phyloP scores from a whole-genome alignment of 2,329 filamentous ascomycete species.

The Emergomyces orientalis region DNA sequence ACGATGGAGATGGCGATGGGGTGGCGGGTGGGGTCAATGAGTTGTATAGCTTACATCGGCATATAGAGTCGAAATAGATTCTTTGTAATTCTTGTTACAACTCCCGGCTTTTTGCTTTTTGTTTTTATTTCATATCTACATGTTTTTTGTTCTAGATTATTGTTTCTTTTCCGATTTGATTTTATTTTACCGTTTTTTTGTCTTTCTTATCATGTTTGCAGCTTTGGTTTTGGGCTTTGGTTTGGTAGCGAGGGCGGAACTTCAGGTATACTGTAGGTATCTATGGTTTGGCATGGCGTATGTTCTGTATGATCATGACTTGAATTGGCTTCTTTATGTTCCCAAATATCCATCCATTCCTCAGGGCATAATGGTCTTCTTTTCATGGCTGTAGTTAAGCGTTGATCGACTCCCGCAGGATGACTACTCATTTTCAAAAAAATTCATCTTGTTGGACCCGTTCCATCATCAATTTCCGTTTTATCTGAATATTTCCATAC shows the following conservation, averaged over 20 bases:
- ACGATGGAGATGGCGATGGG: slow-evolving; percentile 30
- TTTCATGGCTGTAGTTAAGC: too few relatives aligned
- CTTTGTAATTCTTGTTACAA: slow-evolving; percentile 1
- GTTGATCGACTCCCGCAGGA: too few relatives aligned
- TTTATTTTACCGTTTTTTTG: too few relatives aligned
- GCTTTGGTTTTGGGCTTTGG: not conserved
- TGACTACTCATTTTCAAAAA: too few relatives aligned
- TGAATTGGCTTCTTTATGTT: not conserved
- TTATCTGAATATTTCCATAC: too few relatives aligned
- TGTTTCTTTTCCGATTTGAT: too few relatives aligned
- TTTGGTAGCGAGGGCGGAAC: not conserved
- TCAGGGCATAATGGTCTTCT: not conserved
- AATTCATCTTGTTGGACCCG: too few relatives aligned
- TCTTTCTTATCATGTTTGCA: not conserved
- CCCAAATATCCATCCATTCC: not conserved
- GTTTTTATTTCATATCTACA: not conserved
- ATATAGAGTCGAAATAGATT: slow-evolving; percentile 19
- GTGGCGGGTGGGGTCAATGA: slow-evolving; percentile 26
- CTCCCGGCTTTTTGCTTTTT: slow-evolving; percentile 4
- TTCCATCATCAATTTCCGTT: too few relatives aligned
- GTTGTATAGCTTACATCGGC: slow-evolving; percentile 34
- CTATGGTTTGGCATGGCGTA: not conserved
- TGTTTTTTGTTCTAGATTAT: not conserved
- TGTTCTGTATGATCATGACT: not conserved
- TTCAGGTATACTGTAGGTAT: not conserved